phyloP scores from a whole-genome alignment of 345 rosid species.

The Corymbia maculata region DNA sequence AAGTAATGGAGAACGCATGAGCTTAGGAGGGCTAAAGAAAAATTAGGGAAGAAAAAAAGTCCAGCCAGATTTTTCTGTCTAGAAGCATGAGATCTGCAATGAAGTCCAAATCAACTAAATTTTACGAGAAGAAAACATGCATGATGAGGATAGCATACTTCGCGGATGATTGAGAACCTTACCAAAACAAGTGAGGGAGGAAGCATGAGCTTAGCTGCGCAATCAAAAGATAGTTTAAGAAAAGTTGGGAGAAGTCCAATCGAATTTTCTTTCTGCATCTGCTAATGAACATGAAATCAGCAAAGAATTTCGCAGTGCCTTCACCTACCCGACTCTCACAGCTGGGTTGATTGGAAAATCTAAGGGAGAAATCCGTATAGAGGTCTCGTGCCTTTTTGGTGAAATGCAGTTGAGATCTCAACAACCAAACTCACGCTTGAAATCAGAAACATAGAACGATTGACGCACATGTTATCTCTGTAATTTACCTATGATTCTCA shows the following conservation, averaged over 20 bases:
- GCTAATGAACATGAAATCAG: background rate
- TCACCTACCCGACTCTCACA: background rate
- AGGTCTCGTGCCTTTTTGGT: background rate
- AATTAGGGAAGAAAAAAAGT: background rate
- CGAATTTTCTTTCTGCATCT: background rate
- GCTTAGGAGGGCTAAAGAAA: background rate
- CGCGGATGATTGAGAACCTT: background rate
- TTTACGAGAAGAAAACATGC: background rate
- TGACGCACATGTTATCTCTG: background rate
- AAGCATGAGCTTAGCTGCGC: background rate
- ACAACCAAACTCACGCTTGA: background rate
- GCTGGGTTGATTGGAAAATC: background rate
- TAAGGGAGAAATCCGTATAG: background rate
- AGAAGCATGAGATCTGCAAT: background rate
- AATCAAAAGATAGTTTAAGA: background rate
- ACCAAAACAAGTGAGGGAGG: background rate
- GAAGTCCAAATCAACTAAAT: background rate
- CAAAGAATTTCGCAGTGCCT: background rate
- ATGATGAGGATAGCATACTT: background rate
- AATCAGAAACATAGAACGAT: background rate
- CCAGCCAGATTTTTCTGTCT: background rate
- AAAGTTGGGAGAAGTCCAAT: background rate
- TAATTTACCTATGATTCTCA: background rate
- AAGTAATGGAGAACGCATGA: background rate
- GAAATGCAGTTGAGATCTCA: background rate